These are phyloP conservation scores for Corylus heterophylla DNA, from an alignment of 306 rosid species.

Conservation along the genomic window DNA sequence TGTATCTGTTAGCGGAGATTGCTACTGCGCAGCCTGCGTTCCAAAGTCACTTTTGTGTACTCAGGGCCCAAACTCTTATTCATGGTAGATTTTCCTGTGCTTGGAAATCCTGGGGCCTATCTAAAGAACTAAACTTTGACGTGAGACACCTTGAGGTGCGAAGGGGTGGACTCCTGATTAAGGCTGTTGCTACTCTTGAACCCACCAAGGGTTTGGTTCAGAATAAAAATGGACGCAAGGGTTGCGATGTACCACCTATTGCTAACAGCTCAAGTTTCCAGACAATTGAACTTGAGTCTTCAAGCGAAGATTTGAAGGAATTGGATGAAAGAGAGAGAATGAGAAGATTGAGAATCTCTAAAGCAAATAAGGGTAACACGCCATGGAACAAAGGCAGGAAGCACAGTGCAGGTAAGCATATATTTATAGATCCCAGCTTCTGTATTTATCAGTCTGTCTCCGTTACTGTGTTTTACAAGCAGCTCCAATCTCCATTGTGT, in stretches of 20 bases:
- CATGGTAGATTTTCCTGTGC: constrained; percentile 36
- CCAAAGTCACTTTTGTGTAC: constrained; percentile 40
- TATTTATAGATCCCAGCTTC: constrained; percentile 3
- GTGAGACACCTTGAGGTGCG: constrained; percentile 27
- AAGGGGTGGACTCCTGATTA: constrained; percentile 39
- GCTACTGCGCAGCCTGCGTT: constrained; percentile 68
- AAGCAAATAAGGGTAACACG: constrained; percentile 82
- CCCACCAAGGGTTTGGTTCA: constrained; percentile 46
- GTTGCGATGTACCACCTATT: constrained; percentile 26
- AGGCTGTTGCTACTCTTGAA: constrained; percentile 78
- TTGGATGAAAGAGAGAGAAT: constrained; percentile 66
- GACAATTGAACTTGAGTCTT: constrained; percentile 20
- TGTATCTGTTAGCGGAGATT: constrained; percentile 53
- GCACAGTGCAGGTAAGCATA: constrained; percentile 69
- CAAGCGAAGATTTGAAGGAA: constrained; percentile 32
- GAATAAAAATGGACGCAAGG: constrained; percentile 29
- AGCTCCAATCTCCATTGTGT: constrained; percentile 17
- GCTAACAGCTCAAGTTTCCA: constrained; percentile 28
- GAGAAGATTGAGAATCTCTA: constrained; percentile 82
- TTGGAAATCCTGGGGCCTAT: constrained; percentile 40
- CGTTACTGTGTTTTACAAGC: constrained; percentile 14
- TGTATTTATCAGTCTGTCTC: background rate
- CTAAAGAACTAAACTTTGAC: constrained; percentile 32
- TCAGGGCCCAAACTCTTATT: constrained; percentile 38
- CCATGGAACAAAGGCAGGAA: constrained; percentile 98